These are phyloP conservation scores for Boechera stricta DNA, from an alignment of 345 rosid species.

Conservation along the genomic window DNA sequence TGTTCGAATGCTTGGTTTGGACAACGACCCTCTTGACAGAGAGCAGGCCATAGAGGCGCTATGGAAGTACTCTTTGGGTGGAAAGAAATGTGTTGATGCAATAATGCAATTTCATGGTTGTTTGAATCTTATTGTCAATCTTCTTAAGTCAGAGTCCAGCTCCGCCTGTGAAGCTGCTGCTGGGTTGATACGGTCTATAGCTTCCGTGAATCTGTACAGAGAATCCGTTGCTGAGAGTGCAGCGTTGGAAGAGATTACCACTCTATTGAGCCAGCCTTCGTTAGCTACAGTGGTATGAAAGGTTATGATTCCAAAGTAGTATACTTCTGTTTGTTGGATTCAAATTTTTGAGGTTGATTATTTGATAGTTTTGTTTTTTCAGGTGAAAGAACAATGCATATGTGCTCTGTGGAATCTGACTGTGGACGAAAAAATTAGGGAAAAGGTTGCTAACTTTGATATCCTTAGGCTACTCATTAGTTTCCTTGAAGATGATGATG, in stretches of 20 bases:
- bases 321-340: slow-evolving; percentile 15
- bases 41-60: slow-evolving; percentile 77
- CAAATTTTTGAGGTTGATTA: slow-evolving; percentile 35
- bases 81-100: slow-evolving; percentile 76
- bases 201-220: slow-evolving; percentile 72
- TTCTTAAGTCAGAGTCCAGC: slow-evolving; percentile 72
- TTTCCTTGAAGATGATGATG: slow-evolving; percentile 69
- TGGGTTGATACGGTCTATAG: slow-evolving; percentile 72
- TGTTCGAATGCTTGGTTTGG: slow-evolving; percentile 90
- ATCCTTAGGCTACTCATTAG: slow-evolving; percentile 62
- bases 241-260: slow-evolving; percentile 77
- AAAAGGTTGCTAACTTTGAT: slow-evolving; percentile 64
- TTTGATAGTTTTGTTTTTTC: slow-evolving; percentile 25
- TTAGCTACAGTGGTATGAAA: slow-evolving; percentile 75
- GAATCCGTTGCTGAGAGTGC: slow-evolving; percentile 82
- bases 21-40: slow-evolving; percentile 80
- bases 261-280: slow-evolving; percentile 63
- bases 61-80: slow-evolving; percentile 84
- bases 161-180: slow-evolving; percentile 83
- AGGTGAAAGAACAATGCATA: slow-evolving; percentile 85
- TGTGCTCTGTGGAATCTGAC: slow-evolving; percentile 87
- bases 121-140: slow-evolving; percentile 68
- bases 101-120: slow-evolving; percentile 84
- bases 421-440: slow-evolving; percentile 70
- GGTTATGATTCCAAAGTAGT: slow-evolving; percentile 32